A percentile compares a stretch with the other conserved stretches of the same genome.
phyloP scores from a whole-genome alignment of 371 early-diverging fungal genomes.

The Mortierella sp. region DNA sequence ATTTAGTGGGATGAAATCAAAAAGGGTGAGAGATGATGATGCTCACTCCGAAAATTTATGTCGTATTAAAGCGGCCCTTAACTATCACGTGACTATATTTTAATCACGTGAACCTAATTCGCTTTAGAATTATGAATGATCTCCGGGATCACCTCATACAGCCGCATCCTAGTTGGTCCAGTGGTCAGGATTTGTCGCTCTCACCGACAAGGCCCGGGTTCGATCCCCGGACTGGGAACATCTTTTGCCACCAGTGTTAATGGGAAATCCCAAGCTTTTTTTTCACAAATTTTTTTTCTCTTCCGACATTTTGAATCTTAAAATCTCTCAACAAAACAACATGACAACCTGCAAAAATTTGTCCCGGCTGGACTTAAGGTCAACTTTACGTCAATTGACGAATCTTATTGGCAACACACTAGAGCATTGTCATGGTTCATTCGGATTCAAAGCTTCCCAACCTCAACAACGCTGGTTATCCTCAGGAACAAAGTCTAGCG shows the following conservation, averaged over 20 bases:
- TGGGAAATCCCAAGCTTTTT: neutral
- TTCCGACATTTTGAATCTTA: neutral
- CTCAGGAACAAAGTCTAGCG: slow-evolving; percentile 12
- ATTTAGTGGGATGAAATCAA: neutral
- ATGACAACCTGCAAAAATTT: slow-evolving; percentile 38
- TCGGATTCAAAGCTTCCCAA: neutral
- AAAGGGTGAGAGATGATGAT: neutral
- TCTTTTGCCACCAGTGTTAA: slow-evolving; percentile 4
- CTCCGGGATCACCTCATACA: neutral
- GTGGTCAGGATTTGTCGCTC: slow-evolving; percentile 60
- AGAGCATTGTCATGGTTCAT: neutral
- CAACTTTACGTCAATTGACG: slow-evolving; percentile 9
- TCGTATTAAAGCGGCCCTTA: slow-evolving; percentile 4
- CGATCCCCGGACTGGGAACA: slow-evolving; percentile 58
- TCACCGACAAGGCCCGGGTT: slow-evolving; percentile 61
- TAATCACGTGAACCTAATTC: too few species aligned
- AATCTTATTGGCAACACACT: neutral
- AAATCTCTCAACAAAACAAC: neutral
- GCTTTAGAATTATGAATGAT: too few species aligned
- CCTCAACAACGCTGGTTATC: neutral
- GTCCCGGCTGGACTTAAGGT: slow-evolving; percentile 19
- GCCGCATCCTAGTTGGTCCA: slow-evolving; percentile 52
- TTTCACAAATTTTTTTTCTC: neutral
- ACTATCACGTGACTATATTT: neutral
- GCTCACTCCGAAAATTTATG: too few species aligned